phyloP scores from a whole-genome alignment of 2,329 filamentous ascomycete species.

The Bipolaris oryzae region DNA sequence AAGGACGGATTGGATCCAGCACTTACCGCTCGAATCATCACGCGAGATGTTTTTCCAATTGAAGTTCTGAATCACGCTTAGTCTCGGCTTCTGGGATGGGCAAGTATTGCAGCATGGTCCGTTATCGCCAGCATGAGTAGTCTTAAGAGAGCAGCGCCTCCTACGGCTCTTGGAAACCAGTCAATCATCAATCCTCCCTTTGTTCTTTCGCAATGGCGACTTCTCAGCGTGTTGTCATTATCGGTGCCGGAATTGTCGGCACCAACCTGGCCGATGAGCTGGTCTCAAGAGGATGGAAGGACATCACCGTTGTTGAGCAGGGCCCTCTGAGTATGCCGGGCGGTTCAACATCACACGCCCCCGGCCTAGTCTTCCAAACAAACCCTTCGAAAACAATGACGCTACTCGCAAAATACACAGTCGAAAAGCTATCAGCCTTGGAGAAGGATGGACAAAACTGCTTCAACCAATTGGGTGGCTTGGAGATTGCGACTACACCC shows the following conservation, averaged over 20 bases:
- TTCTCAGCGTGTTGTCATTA: slow-evolving; percentile 51
- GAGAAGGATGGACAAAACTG: slow-evolving; percentile 53
- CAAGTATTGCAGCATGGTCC: slow-evolving; percentile 23
- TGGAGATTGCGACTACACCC: slow-evolving; percentile 67
- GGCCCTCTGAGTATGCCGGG: slow-evolving; percentile 67
- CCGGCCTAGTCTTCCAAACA: slow-evolving; percentile 68
- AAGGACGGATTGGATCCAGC: slow-evolving; percentile 10
- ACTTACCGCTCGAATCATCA: slow-evolving; percentile 20
- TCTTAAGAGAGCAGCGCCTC: slow-evolving; percentile 19
- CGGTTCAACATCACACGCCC: slow-evolving; percentile 69
- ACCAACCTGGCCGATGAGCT: slow-evolving; percentile 69
- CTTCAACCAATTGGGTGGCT: slow-evolving; percentile 67
- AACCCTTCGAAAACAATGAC: slow-evolving; percentile 65
- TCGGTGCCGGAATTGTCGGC: slow-evolving; percentile 68
- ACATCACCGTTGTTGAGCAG: slow-evolving; percentile 70
- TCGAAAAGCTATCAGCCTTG: slow-evolving; percentile 64
- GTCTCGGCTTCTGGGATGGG: slow-evolving; percentile 24
- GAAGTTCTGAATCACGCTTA: slow-evolving; percentile 32
- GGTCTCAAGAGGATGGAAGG: slow-evolving; percentile 64
- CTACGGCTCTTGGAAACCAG: slow-evolving; percentile 2
- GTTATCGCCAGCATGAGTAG: slow-evolving; percentile 29
- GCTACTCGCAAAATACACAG: slow-evolving; percentile 64
- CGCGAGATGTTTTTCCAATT: slow-evolving; percentile 33
- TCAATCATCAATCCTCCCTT: slow-evolving; percentile 2
- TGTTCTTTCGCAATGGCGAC: slow-evolving; percentile 28